phyloP scores from a whole-genome alignment of 1,284 basidiomycete genomes.

The Ustilago nuda region DNA sequence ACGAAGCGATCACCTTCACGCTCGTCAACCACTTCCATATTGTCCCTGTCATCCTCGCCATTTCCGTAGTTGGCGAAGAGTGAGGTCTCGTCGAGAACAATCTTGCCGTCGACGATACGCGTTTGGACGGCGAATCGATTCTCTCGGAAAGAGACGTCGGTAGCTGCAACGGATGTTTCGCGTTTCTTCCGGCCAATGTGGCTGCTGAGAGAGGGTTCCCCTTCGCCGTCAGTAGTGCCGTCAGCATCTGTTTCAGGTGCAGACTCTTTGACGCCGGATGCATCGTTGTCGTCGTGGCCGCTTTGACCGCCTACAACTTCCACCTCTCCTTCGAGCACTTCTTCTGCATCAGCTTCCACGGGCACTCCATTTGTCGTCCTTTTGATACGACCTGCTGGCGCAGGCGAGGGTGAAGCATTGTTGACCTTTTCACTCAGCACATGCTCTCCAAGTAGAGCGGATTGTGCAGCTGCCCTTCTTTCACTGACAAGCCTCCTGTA shows the following conservation, averaged over 20 bases:
- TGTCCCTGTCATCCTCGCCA: conserved; percentile 73
- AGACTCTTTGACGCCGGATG: conserved; percentile 21
- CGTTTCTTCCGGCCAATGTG: conserved; percentile 26
- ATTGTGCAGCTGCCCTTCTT: conserved; percentile 35
- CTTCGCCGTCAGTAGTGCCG: conserved; percentile 36
- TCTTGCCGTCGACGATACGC: conserved; percentile 69
- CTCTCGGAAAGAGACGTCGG: conserved; percentile 58
- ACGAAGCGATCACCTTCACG: conserved; percentile 77
- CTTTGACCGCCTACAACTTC: conserved; percentile 31
- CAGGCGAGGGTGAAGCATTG: conserved; percentile 34
- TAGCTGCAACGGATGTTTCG: conserved; percentile 35
- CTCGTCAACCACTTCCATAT: conserved; percentile 84
- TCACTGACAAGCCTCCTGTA: conserved; percentile 52
- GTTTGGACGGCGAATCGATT: conserved; percentile 67
- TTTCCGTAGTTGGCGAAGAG: conserved; percentile 66
- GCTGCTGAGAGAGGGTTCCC: conserved; percentile 9
- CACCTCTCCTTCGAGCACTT: conserved; percentile 30
- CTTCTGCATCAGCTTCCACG: conserved; percentile 29
- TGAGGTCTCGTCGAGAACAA: conserved; percentile 69
- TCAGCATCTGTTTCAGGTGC: conserved; percentile 44
- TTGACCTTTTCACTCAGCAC: conserved; percentile 38
- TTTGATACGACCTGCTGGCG: conserved; percentile 25
- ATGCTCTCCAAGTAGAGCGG: conserved; percentile 39
- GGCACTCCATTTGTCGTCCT: conserved; percentile 26
- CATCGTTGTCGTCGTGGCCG: conserved; percentile 23